These are phyloP conservation scores for Alternaria burnsii DNA, from an alignment of 2,329 filamentous ascomycete genomes.

Conservation along the genomic window DNA sequence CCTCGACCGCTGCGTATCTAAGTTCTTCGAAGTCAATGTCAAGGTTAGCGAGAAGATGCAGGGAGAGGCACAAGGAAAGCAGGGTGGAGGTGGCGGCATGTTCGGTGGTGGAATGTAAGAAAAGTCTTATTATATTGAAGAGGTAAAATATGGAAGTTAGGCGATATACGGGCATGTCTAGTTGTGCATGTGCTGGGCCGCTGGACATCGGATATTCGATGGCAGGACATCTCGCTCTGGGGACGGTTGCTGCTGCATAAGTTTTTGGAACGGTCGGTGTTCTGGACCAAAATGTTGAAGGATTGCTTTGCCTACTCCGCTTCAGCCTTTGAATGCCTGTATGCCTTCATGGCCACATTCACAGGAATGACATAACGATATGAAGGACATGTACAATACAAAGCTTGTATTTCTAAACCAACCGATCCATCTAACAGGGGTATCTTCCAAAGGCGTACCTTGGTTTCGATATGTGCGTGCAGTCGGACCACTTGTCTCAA, in stretches of 20 bases:
- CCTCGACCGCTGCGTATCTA: conserved; percentile 94
- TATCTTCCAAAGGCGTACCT: not conserved
- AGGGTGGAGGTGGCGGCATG: conserved; percentile 33
- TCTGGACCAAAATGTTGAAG: not conserved
- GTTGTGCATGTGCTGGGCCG: too few relatives aligned
- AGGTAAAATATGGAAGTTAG: not conserved
- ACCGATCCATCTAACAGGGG: not conserved
- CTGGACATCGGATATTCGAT: not conserved
- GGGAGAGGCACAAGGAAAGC: conserved; percentile 75
- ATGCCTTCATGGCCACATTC: not conserved
- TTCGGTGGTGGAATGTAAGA: conserved; percentile 41
- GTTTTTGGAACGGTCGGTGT: not conserved
- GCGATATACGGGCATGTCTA: not conserved
- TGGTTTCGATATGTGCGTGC: not conserved
- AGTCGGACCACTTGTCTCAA: not conserved
- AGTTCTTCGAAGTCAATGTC: conserved; percentile 99
- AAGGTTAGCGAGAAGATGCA: conserved; percentile 98
- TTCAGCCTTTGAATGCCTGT: not conserved
- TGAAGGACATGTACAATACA: conserved; percentile 25
- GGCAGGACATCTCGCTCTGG: not conserved
- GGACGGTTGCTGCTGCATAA: not conserved
- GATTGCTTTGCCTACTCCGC: not conserved
- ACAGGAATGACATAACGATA: not conserved
- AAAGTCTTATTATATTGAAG: not conserved
- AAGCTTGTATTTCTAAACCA: conserved; percentile 16